These are phyloP conservation scores for Ganoderma lucidum DNA, from an alignment of 1,284 basidiomycete species.

Conservation along the genomic window DNA sequence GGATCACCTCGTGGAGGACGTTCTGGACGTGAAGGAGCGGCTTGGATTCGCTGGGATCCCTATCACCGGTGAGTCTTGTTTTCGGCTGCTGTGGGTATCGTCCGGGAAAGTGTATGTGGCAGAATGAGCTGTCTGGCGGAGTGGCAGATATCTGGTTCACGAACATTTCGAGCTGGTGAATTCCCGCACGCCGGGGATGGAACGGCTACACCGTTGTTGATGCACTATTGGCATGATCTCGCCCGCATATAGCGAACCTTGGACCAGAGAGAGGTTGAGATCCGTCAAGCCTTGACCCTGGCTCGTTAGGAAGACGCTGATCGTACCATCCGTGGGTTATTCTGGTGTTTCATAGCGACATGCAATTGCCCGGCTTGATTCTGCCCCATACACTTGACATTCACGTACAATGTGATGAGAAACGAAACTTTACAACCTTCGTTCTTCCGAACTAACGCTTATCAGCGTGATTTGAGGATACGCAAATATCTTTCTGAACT, in stretches of 20 bases:
- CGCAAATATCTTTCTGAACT: conserved; percentile 40
- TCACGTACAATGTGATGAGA: conserved; percentile 52
- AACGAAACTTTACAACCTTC: conserved; percentile 72
- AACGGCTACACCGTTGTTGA: too few species aligned
- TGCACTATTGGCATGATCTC: too few species aligned
- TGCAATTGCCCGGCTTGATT: not conserved
- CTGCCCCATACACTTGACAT: not conserved
- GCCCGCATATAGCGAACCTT: too few species aligned
- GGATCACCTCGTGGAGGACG: conserved; percentile 84
- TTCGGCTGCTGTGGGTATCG: not conserved
- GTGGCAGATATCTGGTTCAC: too few species aligned
- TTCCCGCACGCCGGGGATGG: too few species aligned
- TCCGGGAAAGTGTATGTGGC: not conserved
- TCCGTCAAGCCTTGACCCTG: too few species aligned
- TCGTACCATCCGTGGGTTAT: too few species aligned
- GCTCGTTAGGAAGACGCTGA: too few species aligned
- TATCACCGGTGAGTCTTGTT: conserved; percentile 82
- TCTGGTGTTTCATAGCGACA: too few species aligned
- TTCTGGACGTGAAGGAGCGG: conserved; percentile 91
- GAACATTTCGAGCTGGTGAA: too few species aligned
- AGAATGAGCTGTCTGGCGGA: not conserved
- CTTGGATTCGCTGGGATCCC: conserved; percentile 98
- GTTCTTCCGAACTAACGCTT: conserved; percentile 86
- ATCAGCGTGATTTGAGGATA: conserved; percentile 72
- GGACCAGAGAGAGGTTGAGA: too few species aligned